Percentiles rank a stretch among this genome's conserved stretches.
These are phyloP conservation scores for Fusarium nelsonii DNA, from an alignment of 2,329 filamentous ascomycete species.

Conservation along the genomic window DNA sequence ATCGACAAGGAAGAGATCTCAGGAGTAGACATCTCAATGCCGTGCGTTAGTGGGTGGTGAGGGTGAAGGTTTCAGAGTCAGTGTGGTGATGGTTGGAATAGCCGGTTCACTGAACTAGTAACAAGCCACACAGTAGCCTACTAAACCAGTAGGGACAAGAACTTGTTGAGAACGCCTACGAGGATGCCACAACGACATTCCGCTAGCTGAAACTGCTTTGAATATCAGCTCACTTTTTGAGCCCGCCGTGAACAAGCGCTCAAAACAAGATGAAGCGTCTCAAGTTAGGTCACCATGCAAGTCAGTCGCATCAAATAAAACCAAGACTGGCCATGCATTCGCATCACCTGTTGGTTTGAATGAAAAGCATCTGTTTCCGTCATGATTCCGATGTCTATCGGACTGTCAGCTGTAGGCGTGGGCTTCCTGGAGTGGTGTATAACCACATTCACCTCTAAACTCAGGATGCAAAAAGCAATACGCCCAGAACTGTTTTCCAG, in stretches of 20 bases:
- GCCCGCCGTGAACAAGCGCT: conserved; percentile 9
- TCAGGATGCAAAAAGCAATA: too few relatives aligned
- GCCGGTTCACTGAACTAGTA: conserved; percentile 5
- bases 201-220: neutral
- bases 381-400: neutral
- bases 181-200: neutral
- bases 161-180: conserved; percentile 6
- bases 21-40: conserved; percentile 6
- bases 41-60: conserved; percentile 20
- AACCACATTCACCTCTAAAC: too few relatives aligned
- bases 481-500: too few relatives aligned
- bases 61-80: conserved; percentile 21
- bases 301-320: neutral
- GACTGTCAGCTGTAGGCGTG: neutral
- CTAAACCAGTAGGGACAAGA: neutral
- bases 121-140: conserved; percentile 22
- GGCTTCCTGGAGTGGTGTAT: too few relatives aligned
- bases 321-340: neutral
- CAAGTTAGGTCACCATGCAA: conserved; percentile 1
- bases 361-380: neutral
- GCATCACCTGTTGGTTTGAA: neutral
- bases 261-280: conserved; percentile 23
- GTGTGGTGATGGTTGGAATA: conserved; percentile 1
- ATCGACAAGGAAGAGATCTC: conserved; percentile 10
- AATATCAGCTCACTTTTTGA: conserved; percentile 17